A percentile compares a stretch with the other conserved stretches of the same genome.
Conservation (phyloP, 768 basidiomycete genomes). For the Hygrophoropsis aurantiaca region DNA sequence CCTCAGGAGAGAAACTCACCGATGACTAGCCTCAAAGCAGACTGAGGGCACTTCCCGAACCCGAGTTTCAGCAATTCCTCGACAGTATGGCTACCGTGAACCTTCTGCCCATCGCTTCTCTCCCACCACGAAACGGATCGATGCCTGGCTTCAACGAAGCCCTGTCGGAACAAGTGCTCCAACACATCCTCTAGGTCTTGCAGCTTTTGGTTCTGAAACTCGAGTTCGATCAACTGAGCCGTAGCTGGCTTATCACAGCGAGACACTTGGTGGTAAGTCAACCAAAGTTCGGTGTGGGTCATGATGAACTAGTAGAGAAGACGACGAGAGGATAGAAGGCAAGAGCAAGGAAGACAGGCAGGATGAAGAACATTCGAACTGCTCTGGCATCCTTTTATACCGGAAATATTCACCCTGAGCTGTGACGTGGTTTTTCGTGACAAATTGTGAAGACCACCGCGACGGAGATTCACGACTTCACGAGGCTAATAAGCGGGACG, state of each 20-base stretch:
- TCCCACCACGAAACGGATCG: slow-evolving; percentile 47
- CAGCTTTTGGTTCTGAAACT: slow-evolving; percentile 39
- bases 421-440: not conserved
- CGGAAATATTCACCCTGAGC: not conserved
- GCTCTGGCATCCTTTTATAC: slow-evolving; percentile 9
- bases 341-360: not conserved
- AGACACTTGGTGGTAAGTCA: slow-evolving; percentile 48
- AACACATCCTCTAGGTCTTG: slow-evolving; percentile 49
- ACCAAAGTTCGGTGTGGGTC: slow-evolving; percentile 43
- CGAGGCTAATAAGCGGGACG: no score
- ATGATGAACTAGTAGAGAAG: slow-evolving; percentile 15
- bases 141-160: slow-evolving; percentile 45
- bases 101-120: slow-evolving; percentile 35
- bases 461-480: no score
- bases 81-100: slow-evolving; percentile 34
- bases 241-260: slow-evolving; percentile 40
- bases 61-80: slow-evolving; percentile 38
- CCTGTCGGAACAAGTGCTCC: slow-evolving; percentile 44
- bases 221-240: slow-evolving; percentile 48
- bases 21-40: slow-evolving; percentile 45
- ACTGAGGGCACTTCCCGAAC: slow-evolving; percentile 41
- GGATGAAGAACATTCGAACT: not conserved
- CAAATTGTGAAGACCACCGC: no score
- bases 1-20: slow-evolving; percentile 30
- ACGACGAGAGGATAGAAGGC: slow-evolving; percentile 4